phyloP scores from a whole-genome alignment of 2,329 filamentous ascomycete genomes.

The Tolypocladium capitatum region DNA sequence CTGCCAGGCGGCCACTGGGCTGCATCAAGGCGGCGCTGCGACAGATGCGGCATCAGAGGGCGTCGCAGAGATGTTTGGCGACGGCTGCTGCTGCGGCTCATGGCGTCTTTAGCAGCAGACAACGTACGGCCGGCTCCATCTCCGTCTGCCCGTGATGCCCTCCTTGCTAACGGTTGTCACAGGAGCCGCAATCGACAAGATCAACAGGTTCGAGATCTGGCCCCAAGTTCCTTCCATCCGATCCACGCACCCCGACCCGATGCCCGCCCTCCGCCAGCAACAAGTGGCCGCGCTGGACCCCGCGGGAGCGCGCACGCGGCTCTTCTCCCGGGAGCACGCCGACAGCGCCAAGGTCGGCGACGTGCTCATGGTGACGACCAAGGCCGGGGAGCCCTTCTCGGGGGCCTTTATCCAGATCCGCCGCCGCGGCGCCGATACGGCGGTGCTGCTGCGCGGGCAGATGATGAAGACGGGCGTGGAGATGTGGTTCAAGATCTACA shows the following conservation, averaged over 20 bases:
- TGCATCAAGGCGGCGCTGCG: slow-evolving; percentile 55
- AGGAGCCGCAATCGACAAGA: slow-evolving; percentile 22
- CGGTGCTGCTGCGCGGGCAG: slow-evolving; percentile 74
- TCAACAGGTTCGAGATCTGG: slow-evolving; percentile 35
- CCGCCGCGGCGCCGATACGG: slow-evolving; percentile 76
- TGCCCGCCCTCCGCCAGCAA: slow-evolving; percentile 50
- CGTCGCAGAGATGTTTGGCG: slow-evolving; percentile 32
- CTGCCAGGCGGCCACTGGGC: slow-evolving; percentile 52
- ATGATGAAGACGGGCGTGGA: slow-evolving; percentile 80
- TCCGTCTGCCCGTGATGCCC: background rate
- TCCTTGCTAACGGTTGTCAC: slow-evolving; percentile 5
- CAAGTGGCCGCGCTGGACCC: slow-evolving; percentile 73
- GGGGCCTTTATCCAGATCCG: slow-evolving; percentile 83
- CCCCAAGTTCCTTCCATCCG: slow-evolving; percentile 42
- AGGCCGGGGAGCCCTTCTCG: slow-evolving; percentile 70
- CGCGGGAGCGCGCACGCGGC: slow-evolving; percentile 63
- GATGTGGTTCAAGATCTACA: slow-evolving; percentile 97
- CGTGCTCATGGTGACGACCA: slow-evolving; percentile 78
- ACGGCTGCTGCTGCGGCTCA: slow-evolving; percentile 18
- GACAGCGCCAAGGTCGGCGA: slow-evolving; percentile 78
- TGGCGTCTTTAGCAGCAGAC: slow-evolving; percentile 17
- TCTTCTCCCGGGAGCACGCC: slow-evolving; percentile 66
- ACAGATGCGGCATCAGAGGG: slow-evolving; percentile 37
- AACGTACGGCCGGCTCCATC: slow-evolving; percentile 19
- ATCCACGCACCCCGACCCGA: slow-evolving; percentile 48